Conservation (phyloP, 2,329 filamentous ascomycete genomes). For the Furcasterigmium sp. region DNA sequence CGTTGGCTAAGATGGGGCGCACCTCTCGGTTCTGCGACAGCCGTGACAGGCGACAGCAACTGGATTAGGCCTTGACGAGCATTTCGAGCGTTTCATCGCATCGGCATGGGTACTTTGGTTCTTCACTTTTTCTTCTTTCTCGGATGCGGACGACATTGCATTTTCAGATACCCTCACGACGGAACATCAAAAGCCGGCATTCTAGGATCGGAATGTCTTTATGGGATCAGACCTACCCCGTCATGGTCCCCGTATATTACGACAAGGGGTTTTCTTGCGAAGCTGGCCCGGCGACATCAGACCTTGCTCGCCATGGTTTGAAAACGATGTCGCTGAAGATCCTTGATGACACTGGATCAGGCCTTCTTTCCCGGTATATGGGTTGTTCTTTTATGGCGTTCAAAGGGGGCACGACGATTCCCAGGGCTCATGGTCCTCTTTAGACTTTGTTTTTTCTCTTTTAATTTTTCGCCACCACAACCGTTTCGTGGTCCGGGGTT, state of each 20-base stretch:
- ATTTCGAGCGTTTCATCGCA: background rate
- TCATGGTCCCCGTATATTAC: too few species aligned
- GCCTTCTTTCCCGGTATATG: background rate
- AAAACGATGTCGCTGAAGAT: too few species aligned
- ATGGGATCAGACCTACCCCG: too few species aligned
- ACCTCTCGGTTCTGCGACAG: background rate
- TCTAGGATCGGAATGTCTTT: background rate
- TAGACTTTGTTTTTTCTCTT: background rate
- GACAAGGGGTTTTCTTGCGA: too few species aligned
- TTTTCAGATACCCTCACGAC: conserved; percentile 16
- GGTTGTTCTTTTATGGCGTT: background rate
- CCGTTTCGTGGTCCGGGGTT: too few species aligned
- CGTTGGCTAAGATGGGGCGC: conserved; percentile 37
- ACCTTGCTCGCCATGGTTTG: too few species aligned
- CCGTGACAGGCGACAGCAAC: background rate
- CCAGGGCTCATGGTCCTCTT: background rate
- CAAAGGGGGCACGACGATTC: background rate
- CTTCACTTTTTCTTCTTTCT: conserved; percentile 7
- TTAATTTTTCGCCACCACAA: background rate
- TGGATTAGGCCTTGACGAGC: too few species aligned
- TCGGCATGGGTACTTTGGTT: background rate
- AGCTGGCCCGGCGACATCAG: too few species aligned
- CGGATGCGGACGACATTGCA: conserved; percentile 15
- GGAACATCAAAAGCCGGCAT: conserved; percentile 8
- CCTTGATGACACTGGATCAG: background rate